Evolutionary conservation across 768 basidiomycete species (phyloP).

Genomic region (Lactarius pseudohatsudake): DNA sequence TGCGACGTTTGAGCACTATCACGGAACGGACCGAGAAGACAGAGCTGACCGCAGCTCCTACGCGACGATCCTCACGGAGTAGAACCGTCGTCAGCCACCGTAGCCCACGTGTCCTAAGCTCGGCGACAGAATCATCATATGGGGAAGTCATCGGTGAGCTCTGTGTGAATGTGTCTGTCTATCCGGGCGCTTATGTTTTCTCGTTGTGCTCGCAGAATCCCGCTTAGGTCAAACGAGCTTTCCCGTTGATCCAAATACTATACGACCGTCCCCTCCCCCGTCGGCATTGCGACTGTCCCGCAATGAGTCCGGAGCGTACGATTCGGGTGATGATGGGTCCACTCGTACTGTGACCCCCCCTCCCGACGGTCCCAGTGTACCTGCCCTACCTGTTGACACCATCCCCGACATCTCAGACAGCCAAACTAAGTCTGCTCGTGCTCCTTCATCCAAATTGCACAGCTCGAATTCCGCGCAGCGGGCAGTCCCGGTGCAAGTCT

Average conservation of each 20-base stretch:
- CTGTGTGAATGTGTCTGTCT: neutral
- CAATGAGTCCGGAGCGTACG: constrained; percentile 12
- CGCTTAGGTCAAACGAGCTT: constrained; percentile 19
- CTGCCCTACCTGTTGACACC: constrained; percentile 43
- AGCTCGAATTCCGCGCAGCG: constrained; percentile 9
- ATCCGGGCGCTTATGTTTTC: neutral
- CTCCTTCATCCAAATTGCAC: constrained; percentile 8
- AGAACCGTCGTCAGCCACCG: constrained; percentile 4
- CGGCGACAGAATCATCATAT: constrained; percentile 55
- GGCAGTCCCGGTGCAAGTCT: constrained; percentile 27
- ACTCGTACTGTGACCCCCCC: constrained; percentile 40
- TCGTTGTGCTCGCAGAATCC: constrained; percentile 25
- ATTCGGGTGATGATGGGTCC: constrained; percentile 37
- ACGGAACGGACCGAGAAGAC: constrained; percentile 29
- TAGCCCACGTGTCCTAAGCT: constrained; percentile 13
- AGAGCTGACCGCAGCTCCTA: constrained; percentile 14
- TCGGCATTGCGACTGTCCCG: constrained; percentile 52
- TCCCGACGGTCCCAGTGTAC: constrained; percentile 39
- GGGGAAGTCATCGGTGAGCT: constrained; percentile 59
- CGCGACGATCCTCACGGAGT: constrained; percentile 24
- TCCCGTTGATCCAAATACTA: constrained; percentile 51
- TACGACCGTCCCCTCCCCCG: constrained; percentile 63
- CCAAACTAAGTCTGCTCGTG: constrained; percentile 44
- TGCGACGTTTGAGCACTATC: constrained; percentile 29
- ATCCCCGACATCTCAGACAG: constrained; percentile 58